phyloP scores from a whole-genome alignment of 208 protist species.

The Chromosphaera perkinsii region DNA sequence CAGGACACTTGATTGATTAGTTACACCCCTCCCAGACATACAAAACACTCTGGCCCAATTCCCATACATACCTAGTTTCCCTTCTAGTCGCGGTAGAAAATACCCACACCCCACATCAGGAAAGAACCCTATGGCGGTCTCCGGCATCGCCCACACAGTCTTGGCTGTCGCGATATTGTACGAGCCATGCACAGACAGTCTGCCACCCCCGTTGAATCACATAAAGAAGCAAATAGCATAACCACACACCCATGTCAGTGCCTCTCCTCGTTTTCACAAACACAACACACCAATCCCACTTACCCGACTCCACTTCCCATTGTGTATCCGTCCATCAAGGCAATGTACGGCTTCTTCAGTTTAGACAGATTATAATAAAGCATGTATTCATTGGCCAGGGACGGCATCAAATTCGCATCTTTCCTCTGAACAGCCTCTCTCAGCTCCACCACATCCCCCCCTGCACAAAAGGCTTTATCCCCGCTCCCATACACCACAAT shows the following conservation, averaged over 20 bases:
- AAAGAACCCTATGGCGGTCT: slow-evolving; percentile 58
- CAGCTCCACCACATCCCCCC: slow-evolving; percentile 37
- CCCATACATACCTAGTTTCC: slow-evolving; percentile 27
- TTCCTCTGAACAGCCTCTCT: too few relatives aligned
- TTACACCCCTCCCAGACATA: too few relatives aligned
- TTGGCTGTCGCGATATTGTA: slow-evolving; percentile 57
- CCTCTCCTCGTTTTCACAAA: not conserved
- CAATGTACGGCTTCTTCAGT: slow-evolving; percentile 30
- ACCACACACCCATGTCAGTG: too few relatives aligned
- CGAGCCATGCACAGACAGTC: slow-evolving; percentile 59
- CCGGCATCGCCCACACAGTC: slow-evolving; percentile 63
- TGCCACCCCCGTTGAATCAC: slow-evolving; percentile 44
- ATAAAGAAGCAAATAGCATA: not conserved
- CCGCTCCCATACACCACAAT: slow-evolving; percentile 27
- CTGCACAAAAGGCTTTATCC: slow-evolving; percentile 66
- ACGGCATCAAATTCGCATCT: too few relatives aligned
- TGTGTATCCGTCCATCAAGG: slow-evolving; percentile 46
- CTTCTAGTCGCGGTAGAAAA: slow-evolving; percentile 25
- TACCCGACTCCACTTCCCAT: slow-evolving; percentile 41
- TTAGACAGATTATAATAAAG: not conserved
- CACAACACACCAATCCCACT: not conserved
- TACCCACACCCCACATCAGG: slow-evolving; percentile 58
- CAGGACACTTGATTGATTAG: too few relatives aligned
- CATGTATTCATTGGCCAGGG: too few relatives aligned
- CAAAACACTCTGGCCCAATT: too few relatives aligned